Evolutionary conservation across 2,329 filamentous ascomycete genomes (phyloP), one percentile per base, ranked within the genome.

Genomic region (Ilyonectria destructans): DNA sequence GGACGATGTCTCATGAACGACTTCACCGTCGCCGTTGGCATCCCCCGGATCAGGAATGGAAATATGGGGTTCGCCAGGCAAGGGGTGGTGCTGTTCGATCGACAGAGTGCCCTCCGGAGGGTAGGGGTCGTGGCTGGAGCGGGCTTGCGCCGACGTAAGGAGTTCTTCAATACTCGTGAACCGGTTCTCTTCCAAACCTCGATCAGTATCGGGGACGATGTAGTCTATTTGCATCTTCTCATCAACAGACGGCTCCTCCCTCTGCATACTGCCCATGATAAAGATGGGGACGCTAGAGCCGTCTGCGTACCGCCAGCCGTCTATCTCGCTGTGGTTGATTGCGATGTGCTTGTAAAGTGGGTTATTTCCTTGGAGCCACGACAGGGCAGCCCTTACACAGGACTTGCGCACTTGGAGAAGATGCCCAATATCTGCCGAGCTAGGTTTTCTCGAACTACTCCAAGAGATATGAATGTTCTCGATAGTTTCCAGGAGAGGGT

Each of bases 381-480:
- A 40, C 2, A 58, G 52, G 2, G 52, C 40, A 8, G 52, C 52
- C 57, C 0, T 19, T 1, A 60, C 26, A 7, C 40, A 49, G 9
- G 52, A 58, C 45, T 62, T 62, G 2, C 57, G 37, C 21, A 66
- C 63, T 13, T 55, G 48, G 7, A 61, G 49, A 48, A 66, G 63
- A 5, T 5, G 1, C n/a, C 56, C 35, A 1, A 66, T 48, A 6
- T 61, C 63, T 13, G 35, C 40, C 1, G 48, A 3, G 19, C 17
- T 40, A 6, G 63, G 48, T 5, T 9, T 57, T 6, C 13, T 57
- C 2, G 62, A 3, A 8, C 62, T 54, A 29, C 62, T 64, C 61
- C 54, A 64, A 37, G 54, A 64, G 2, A 64, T 45, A 15, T 64
- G 43, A 33, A 64, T 64, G 54, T 64, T 64, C 43, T 64, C 54